Base-by-base conservation (phyloP, 257 asterid species). In the Lantana camara region DNA sequence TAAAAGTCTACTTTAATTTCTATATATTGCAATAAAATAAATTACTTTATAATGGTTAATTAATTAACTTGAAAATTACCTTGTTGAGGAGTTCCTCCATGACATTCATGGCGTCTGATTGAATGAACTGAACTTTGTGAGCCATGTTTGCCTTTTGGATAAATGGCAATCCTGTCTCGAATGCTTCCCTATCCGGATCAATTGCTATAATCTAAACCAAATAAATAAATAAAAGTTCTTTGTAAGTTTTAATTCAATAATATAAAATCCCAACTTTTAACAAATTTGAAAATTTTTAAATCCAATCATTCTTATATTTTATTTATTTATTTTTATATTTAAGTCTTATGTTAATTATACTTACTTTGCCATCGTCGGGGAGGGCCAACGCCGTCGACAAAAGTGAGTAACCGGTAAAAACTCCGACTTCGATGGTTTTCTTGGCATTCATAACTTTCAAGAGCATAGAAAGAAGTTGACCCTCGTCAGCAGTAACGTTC, bases 371-470 rank as follows among this genome's bases (percentile, higher is more conserved):
- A 57, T 84, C 79, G 0, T 78, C 35, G 4, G 87, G 87, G 23
- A 84, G 79, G 21, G 87, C 80, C 45, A 84, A 75, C 8, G 91
- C 85, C 13, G 83, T 83, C 0, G 52, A 15, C 9, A 84, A 56
- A 69, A 81, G 83, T 0, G 88, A 84, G 61, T 82, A 84, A 24
- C 88, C 91, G 3, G 91, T 84, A 5, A 84, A 84, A 7, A 83
- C 90, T 21, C 90, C 90, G 40, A 83, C 69, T 71, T 83, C 86
- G 13, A 80, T 57, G 1, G 89, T 83, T 54, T 79, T 80, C 66
- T 74, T 79, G 0, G 90, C 86, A 35, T 77, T 73, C 82, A 83
- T 81, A 5, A 81, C 5, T 68, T 81, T 81, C 70, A 81, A 29
- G 9, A 84, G 19, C 83, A 84, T 73, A 0, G 83, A 63, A 6